These are phyloP conservation scores for Ophiostoma tasmaniense DNA, from an alignment of 2,329 filamentous ascomycete species.

Conservation along the genomic window DNA sequence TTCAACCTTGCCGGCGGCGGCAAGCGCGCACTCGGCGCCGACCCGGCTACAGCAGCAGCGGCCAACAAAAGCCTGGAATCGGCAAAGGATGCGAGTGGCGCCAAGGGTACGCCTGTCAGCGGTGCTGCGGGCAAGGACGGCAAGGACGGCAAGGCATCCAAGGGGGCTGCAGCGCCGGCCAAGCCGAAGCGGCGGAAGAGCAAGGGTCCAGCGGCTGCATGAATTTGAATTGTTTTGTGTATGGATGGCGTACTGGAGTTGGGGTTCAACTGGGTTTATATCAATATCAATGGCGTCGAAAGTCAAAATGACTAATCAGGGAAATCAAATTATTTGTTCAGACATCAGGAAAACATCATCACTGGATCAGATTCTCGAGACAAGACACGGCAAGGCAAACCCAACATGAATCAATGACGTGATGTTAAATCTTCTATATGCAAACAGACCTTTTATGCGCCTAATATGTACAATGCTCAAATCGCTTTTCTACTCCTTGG, in stretches of 20 bases:
- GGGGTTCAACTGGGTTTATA: neutral
- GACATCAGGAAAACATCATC: too few species aligned
- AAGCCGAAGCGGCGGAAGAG: constrained; percentile 43
- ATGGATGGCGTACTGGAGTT: neutral
- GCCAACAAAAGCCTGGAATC: constrained; percentile 19
- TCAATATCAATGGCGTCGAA: neutral
- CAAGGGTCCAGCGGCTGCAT: constrained; percentile 25
- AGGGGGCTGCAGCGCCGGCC: constrained; percentile 27
- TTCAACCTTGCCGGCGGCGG: constrained; percentile 53
- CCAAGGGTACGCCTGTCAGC: constrained; percentile 29
- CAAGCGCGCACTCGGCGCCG: constrained; percentile 25
- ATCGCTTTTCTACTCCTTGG: neutral
- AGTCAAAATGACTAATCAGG: neutral
- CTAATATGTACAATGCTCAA: neutral
- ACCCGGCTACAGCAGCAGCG: constrained; percentile 20
- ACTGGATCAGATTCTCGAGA: too few species aligned
- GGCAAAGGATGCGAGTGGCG: constrained; percentile 9
- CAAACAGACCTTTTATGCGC: neutral
- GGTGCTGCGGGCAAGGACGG: constrained; percentile 34
- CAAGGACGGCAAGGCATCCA: constrained; percentile 27
- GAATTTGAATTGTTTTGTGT: neutral
- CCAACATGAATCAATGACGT: too few species aligned
- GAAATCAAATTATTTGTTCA: too few species aligned
- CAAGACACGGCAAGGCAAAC: too few species aligned
- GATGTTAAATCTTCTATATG: neutral